Percentiles rank a stretch among this genome's conserved stretches.
Conservation (phyloP, 805 yeast species). For the Torulaspora maleeae region DNA sequence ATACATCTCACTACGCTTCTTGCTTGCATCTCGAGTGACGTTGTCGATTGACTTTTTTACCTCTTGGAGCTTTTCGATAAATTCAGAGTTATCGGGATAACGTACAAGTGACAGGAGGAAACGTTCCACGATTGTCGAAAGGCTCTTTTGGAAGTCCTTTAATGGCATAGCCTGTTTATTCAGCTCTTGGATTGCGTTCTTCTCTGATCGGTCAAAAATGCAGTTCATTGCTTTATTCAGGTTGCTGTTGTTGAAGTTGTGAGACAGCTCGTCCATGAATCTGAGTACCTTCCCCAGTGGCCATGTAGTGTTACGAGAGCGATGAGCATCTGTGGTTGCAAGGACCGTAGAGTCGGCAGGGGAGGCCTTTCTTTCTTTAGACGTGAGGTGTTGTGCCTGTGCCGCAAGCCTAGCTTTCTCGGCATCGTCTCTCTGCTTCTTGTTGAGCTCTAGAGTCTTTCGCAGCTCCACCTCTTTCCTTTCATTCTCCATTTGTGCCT, state of each 20-base stretch:
- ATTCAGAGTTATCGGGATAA: slow-evolving; percentile 17
- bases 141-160: slow-evolving; percentile 11
- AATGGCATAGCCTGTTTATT: slow-evolving; percentile 8
- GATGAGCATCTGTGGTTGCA: slow-evolving; percentile 5
- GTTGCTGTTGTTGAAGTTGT: slow-evolving; percentile 16
- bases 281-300: slow-evolving; percentile 19
- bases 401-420: slow-evolving; percentile 9
- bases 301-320: slow-evolving; percentile 8
- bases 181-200: slow-evolving; percentile 9
- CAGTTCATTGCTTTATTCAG: slow-evolving; percentile 13
- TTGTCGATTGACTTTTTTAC: slow-evolving; percentile 7
- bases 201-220: slow-evolving; percentile 15
- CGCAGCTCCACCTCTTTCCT: slow-evolving; percentile 25
- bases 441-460: slow-evolving; percentile 22
- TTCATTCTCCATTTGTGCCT: slow-evolving; percentile 19
- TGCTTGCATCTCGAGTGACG: slow-evolving; percentile 6
- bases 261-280: slow-evolving; percentile 21
- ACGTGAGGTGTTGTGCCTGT: neutral
- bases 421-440: slow-evolving; percentile 13
- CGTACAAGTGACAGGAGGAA: slow-evolving; percentile 17
- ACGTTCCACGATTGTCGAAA: slow-evolving; percentile 10
- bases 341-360: neutral
- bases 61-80: slow-evolving; percentile 9
- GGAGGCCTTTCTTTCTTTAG: slow-evolving; percentile 2
- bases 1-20: slow-evolving; percentile 11